Evolutionary conservation across 345 rosid species (phyloP), one percentile per base, ranked within the genome.

Genomic region (Lenwebbia sp.): DNA sequence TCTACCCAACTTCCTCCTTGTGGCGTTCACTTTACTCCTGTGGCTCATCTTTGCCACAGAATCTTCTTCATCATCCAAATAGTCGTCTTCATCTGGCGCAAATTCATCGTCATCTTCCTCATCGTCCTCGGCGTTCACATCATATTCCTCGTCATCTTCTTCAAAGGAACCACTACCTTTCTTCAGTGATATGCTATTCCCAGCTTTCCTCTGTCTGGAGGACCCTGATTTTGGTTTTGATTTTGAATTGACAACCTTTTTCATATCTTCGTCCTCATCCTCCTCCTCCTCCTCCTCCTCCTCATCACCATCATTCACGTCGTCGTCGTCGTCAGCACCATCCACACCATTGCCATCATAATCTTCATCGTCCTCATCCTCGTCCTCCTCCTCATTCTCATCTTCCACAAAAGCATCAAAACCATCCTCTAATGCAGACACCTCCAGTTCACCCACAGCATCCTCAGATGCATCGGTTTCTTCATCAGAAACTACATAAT

Each of bases 401-500:
- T 89, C 93, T 44, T 88, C 93, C 50, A 60, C 53, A 5, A 21
- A 28, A n/a, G 87, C 93, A 58, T 88, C 94, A 51, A 92, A 88
- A 86, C 92, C 89, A 88, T 93, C 96, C 81, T 91, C 96, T 2
- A 93, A 94, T 1, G 89, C 91, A 85, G 86, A 91, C 70, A 88
- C 97, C 85, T 94, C 96, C 37, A 89, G 85, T 88, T 94, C 98
- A 83, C 88, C 95, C 33, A 87, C 89, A 54, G 92, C 94, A 88
- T 92, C 95, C 62, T 92, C 98, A 2, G 98, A 93, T 26, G 88
- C 94, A 57, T 90, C 93, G 54, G 89, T 89, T 83, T 92, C 96
- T 89, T 93, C 98, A 56, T 93, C 91, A 1, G 98, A 97, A 89
- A 94, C 88, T 54, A 95, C 99, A 87, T 94, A 98, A 93, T 98